Percentiles rank a stretch among this genome's conserved stretches.
phyloP scores from a whole-genome alignment of 208 protist genomes.

The Wallacemonas sp. region DNA sequence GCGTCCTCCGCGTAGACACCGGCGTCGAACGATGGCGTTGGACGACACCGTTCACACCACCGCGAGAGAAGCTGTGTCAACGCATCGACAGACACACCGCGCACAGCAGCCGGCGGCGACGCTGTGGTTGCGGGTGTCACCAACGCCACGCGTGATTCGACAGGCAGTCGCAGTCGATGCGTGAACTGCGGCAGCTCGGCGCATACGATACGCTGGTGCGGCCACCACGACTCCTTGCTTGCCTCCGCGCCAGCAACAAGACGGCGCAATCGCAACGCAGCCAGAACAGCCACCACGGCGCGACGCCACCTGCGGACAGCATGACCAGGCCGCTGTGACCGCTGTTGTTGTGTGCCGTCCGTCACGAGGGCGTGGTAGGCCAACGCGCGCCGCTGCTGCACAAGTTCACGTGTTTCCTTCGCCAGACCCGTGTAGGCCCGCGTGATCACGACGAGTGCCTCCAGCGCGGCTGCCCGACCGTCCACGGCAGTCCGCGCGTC shows the following conservation, averaged over 20 bases:
- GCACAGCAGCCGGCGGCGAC: no score
- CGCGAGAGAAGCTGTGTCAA: not conserved
- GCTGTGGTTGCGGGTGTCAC: not conserved
- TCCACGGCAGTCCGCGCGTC: not conserved
- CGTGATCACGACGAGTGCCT: slow-evolving; percentile 30
- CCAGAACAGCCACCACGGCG: slow-evolving; percentile 26
- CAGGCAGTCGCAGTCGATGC: slow-evolving; percentile 30
- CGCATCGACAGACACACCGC: no score
- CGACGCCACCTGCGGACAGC: not conserved
- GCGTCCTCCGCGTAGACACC: not conserved
- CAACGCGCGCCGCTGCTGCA: slow-evolving; percentile 45
- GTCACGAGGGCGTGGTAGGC: slow-evolving; percentile 20
- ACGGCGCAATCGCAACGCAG: slow-evolving; percentile 32
- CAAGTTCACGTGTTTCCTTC: slow-evolving; percentile 43
- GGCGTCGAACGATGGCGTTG: not conserved
- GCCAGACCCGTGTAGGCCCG: slow-evolving; percentile 41
- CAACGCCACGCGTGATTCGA: slow-evolving; percentile 23
- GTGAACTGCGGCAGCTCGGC: slow-evolving; percentile 10
- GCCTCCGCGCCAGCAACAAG: not conserved
- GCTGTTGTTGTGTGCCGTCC: not conserved
- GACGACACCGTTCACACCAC: no score
- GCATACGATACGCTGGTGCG: slow-evolving; percentile 15
- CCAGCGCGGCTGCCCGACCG: slow-evolving; percentile 1
- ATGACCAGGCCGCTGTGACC: not conserved
- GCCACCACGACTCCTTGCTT: slow-evolving; percentile 4